Base-by-base conservation (phyloP, 805 yeast genomes). In the Nakazawaea wyomingensis region DNA sequence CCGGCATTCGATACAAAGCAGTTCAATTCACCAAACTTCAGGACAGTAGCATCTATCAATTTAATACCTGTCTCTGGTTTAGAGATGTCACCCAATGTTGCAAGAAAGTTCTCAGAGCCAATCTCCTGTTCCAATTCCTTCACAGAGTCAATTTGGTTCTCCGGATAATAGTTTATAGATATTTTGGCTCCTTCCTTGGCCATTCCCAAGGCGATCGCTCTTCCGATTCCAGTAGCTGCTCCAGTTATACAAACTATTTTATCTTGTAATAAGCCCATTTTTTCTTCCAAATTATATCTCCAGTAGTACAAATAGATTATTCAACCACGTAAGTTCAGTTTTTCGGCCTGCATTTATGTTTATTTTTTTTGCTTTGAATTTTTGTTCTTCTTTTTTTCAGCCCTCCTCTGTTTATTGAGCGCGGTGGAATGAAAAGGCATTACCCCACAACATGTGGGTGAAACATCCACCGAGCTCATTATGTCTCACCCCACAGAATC, bases 1-100 rank as follows among this genome's bases (percentile, higher is more conserved):
- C 75, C 76, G 10, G 76, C 76, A 50, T 71, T 71, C 9, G 72
- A 66, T 4, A 71, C 72, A 43, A 68, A 60, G 5, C 65, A 61
- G 44, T 70, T 60, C 34, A 71, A 45, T 44, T 62, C 62, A 4
- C 72, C 73, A 50, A 69, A 71, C 19, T 48, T 47, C 20, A 54
- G 60, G 14, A 68, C 71, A 1, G 67, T 54, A 19, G 54, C 49
- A 4, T 45, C 45, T 11, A 67, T 61, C 10, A 69, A 51, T 2
- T 50, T 48, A 5, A 41, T 44, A 7, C 69, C 57, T 5, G 74
- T 67, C 33, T 57, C 61, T 2, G 72, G 72, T 17, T 53, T 49
- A 1, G 69, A 59, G 32, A 70, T 68, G 47, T 70, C 77, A n/a
- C 75, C 76, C 7, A 70, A 56, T 8, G 67, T 62, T 1, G 73